These are phyloP conservation scores for Ormosia semicastrata DNA, from an alignment of 306 rosid species.

Conservation along the genomic window DNA sequence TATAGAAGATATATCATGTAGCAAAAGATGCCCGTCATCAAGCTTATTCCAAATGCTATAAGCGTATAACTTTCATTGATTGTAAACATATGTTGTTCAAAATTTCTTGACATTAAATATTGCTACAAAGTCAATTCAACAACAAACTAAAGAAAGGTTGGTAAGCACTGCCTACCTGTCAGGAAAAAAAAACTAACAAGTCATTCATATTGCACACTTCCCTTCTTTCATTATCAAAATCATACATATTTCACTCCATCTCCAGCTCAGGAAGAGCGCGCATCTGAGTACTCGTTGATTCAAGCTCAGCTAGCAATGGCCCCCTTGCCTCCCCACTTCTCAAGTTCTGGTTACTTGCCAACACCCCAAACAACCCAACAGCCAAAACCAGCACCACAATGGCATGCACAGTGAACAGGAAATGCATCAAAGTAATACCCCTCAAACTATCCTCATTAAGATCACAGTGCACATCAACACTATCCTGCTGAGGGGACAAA, in stretches of 20 bases:
- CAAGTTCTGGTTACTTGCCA: slow-evolving; percentile 43
- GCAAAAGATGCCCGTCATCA: background rate
- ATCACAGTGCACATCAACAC: slow-evolving; percentile 64
- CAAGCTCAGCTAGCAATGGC: slow-evolving; percentile 53
- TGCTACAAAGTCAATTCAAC: slow-evolving; percentile 23
- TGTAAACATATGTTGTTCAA: slow-evolving; percentile 11
- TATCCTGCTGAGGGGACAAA: slow-evolving; percentile 25
- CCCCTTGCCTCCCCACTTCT: slow-evolving; percentile 54
- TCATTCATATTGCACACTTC: slow-evolving; percentile 21
- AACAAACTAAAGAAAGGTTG: slow-evolving; percentile 19
- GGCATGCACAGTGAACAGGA: slow-evolving; percentile 70
- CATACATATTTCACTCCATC: slow-evolving; percentile 51
- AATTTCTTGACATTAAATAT: background rate
- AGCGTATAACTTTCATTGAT: slow-evolving; percentile 20
- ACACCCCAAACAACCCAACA: slow-evolving; percentile 52
- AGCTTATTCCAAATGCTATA: background rate
- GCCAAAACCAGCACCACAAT: slow-evolving; percentile 48
- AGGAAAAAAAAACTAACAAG: slow-evolving; percentile 1
- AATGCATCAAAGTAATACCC: slow-evolving; percentile 67
- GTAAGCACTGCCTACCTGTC: slow-evolving; percentile 27
- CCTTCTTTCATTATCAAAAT: background rate
- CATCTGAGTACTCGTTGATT: slow-evolving; percentile 32
- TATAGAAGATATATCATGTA: background rate
- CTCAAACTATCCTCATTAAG: slow-evolving; percentile 72
- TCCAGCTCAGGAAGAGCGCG: slow-evolving; percentile 47